A percentile compares a stretch with the other conserved stretches of the same genome.
phyloP scores from a whole-genome alignment of 108 stramenopile genomes.

The Cyclotella distinguenda region DNA sequence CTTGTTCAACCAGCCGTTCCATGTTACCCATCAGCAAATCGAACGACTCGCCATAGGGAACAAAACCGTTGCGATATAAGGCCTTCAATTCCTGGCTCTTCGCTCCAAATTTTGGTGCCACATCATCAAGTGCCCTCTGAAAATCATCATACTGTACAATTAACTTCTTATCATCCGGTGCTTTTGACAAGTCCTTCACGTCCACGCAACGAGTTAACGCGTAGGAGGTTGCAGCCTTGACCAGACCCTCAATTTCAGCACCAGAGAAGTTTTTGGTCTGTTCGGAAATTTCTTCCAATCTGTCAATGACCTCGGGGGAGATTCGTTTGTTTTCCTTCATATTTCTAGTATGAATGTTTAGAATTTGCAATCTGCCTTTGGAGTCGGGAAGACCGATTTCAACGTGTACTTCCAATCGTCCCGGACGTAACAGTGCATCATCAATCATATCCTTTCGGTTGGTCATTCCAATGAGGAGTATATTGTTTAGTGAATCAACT shows the following conservation, averaged over 20 bases:
- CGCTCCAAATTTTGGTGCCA: conserved; percentile 95
- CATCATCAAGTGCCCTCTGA: conserved; percentile 84
- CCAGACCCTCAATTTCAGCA: conserved; percentile 97
- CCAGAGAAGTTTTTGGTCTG: conserved; percentile 98
- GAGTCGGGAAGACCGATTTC: conserved; percentile 97
- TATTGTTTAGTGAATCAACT: conserved; percentile 98
- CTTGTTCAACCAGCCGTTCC: conserved; percentile 89
- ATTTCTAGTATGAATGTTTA: conserved; percentile 93
- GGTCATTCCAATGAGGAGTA: conserved; percentile 99
- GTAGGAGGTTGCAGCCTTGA: conserved; percentile 95
- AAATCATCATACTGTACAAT: conserved; percentile 87
- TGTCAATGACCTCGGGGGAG: conserved; percentile 75
- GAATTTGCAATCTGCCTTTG: conserved; percentile 93
- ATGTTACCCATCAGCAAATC: conserved; percentile 79
- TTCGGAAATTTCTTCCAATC: conserved; percentile 76
- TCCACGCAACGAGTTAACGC: conserved; percentile 90
- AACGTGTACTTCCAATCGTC: conserved; percentile 97
- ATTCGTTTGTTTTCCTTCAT: conserved; percentile 90
- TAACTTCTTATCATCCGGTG: conserved; percentile 84
- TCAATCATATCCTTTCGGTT: conserved; percentile 99
- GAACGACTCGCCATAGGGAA: conserved; percentile 91
- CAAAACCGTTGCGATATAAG: conserved; percentile 93
- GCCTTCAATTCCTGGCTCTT: conserved; percentile 89
- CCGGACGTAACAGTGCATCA: conserved; percentile 97
- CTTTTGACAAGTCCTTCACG: conserved; percentile 89